These are phyloP conservation scores for Cladophialophora bantiana DNA, from an alignment of 2,329 filamentous ascomycete genomes.

Conservation along the genomic window DNA sequence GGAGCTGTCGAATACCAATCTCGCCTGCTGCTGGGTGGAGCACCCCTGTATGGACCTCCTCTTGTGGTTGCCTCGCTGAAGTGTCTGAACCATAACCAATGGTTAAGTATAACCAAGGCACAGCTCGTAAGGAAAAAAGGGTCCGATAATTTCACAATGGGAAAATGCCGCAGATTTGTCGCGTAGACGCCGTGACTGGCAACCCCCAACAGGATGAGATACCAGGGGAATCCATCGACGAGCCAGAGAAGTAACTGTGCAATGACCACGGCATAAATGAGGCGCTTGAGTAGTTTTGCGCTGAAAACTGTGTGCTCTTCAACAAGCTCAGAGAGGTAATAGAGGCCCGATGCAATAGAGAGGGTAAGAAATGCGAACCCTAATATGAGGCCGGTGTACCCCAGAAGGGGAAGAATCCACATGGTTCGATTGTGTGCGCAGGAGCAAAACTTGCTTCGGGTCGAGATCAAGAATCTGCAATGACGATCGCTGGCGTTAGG, in stretches of 20 bases:
- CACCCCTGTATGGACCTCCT: slow-evolving; percentile 55
- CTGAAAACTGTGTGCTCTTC: slow-evolving; percentile 96
- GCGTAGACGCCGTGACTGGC: slow-evolving; percentile 84
- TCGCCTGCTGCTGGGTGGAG: slow-evolving; percentile 40
- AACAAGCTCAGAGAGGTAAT: slow-evolving; percentile 97
- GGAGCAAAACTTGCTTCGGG: neutral
- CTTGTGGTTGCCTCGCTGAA: slow-evolving; percentile 69
- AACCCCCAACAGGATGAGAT: slow-evolving; percentile 76
- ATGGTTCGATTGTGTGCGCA: slow-evolving; percentile 59
- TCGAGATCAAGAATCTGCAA: neutral
- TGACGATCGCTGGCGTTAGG: neutral
- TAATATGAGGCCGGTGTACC: slow-evolving; percentile 83
- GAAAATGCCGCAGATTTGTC: slow-evolving; percentile 80
- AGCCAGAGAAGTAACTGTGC: slow-evolving; percentile 77
- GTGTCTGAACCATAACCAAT: slow-evolving; percentile 94
- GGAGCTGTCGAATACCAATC: slow-evolving; percentile 50
- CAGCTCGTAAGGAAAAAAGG: slow-evolving; percentile 87
- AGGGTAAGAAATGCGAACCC: slow-evolving; percentile 95
- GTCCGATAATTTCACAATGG: slow-evolving; percentile 83
- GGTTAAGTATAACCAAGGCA: slow-evolving; percentile 83
- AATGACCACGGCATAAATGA: slow-evolving; percentile 83
- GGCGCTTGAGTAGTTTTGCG: slow-evolving; percentile 80
- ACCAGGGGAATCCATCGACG: slow-evolving; percentile 84
- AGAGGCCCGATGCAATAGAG: slow-evolving; percentile 97
- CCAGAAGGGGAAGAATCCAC: slow-evolving; percentile 95